Percentiles rank a stretch among this genome's conserved stretches.
Evolutionary conservation across 2,329 filamentous ascomycete genomes (phyloP).

Genomic region (Purpureocillium takamizusanense): DNA sequence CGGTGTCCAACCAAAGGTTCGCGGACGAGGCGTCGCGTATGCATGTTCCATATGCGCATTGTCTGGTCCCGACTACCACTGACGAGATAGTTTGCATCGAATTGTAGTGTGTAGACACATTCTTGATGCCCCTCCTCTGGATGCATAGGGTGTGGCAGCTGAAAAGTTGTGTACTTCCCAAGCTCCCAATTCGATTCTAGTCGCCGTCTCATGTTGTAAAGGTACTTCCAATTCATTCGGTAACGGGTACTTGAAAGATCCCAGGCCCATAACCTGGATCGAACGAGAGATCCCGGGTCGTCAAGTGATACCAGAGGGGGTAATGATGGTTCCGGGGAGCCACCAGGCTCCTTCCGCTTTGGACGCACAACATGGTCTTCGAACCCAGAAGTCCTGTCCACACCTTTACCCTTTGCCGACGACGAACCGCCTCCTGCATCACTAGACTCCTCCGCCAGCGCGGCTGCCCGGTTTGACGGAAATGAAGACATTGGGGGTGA

Average conservation of each 20-base stretch:
- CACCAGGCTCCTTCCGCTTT: slow-evolving; percentile 26
- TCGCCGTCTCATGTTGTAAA: slow-evolving; percentile 79
- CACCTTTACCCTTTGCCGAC: slow-evolving; percentile 15
- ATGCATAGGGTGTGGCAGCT: slow-evolving; percentile 75
- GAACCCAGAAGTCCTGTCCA: slow-evolving; percentile 18
- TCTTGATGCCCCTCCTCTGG: slow-evolving; percentile 79
- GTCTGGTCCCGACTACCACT: slow-evolving; percentile 87
- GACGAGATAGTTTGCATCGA: slow-evolving; percentile 74
- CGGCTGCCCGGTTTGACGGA: slow-evolving; percentile 15
- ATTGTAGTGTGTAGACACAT: slow-evolving; percentile 93
- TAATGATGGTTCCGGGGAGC: slow-evolving; percentile 20
- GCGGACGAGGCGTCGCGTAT: slow-evolving; percentile 67
- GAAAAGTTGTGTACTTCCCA: slow-evolving; percentile 76
- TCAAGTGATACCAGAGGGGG: slow-evolving; percentile 19
- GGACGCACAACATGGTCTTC: slow-evolving; percentile 18
- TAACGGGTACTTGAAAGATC: slow-evolving; percentile 38
- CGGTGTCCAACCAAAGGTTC: slow-evolving; percentile 67
- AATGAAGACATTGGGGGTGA: slow-evolving; percentile 20
- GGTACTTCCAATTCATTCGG: slow-evolving; percentile 82
- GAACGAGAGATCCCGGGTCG: slow-evolving; percentile 22
- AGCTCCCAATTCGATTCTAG: slow-evolving; percentile 89
- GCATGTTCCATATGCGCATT: slow-evolving; percentile 82
- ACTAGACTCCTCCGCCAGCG: slow-evolving; percentile 17
- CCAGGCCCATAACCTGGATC: slow-evolving; percentile 42
- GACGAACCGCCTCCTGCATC: slow-evolving; percentile 16